Evolutionary conservation across 805 yeast genomes (phyloP).

Genomic region (Teunomyces kruisii): DNA sequence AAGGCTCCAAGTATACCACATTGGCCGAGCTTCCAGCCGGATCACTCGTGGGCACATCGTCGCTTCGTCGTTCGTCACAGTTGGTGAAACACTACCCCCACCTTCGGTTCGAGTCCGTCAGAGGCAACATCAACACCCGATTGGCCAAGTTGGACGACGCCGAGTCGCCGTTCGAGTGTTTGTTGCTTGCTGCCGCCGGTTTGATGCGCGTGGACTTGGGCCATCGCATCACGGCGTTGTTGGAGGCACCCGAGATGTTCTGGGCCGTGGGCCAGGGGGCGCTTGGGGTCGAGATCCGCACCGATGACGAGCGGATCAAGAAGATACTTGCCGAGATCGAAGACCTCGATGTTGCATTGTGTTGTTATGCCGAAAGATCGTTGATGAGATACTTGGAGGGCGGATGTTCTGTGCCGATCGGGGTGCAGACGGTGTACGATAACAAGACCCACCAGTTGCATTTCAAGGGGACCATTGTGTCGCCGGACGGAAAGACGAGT

Average conservation of each 20-base stretch:
- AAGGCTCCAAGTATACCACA: conserved; percentile 58
- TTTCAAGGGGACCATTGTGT: conserved; percentile 73
- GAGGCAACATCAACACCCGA: conserved; percentile 82
- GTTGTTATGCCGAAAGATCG: conserved; percentile 87
- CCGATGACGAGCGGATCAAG: conserved; percentile 58
- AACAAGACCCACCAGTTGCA: conserved; percentile 42
- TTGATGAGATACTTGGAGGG: conserved; percentile 89
- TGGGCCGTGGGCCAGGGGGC: conserved; percentile 99
- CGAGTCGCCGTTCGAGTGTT: conserved; percentile 62
- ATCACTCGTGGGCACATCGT: conserved; percentile 89
- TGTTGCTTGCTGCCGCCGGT: conserved; percentile 92
- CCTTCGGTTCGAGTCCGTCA: conserved; percentile 74
- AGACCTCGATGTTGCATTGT: conserved; percentile 61
- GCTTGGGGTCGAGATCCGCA: conserved; percentile 84
- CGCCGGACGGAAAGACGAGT: conserved; percentile 74
- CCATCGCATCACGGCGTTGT: conserved; percentile 69
- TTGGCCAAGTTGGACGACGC: conserved; percentile 75
- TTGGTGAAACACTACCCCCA: conserved; percentile 74
- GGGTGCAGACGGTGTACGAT: conserved; percentile 67
- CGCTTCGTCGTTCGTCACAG: conserved; percentile 92
- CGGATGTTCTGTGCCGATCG: conserved; percentile 97
- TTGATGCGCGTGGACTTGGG: conserved; percentile 69
- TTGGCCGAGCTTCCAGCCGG: conserved; percentile 81
- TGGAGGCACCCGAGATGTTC: conserved; percentile 78
- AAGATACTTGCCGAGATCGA: conserved; percentile 63